Percentiles rank a stretch among this genome's conserved stretches.
Evolutionary conservation across 352 stramenopile species (phyloP).

Genomic region (Phytophthora sp.): DNA sequence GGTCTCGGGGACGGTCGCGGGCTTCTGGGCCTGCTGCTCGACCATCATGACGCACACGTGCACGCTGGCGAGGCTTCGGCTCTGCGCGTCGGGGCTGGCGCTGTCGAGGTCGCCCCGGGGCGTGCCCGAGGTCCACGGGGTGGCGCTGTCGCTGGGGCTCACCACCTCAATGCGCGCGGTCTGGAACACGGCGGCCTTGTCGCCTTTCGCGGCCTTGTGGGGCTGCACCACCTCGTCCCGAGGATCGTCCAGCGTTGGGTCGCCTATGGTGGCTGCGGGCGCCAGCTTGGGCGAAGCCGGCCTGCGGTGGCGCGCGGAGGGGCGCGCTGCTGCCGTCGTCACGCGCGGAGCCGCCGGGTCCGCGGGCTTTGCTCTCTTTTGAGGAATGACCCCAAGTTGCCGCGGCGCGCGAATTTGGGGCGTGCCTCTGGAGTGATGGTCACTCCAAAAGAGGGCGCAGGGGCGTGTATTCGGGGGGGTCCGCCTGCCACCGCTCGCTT

Average conservation of each 20-base stretch:
- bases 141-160: conserved; percentile 48
- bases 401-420: conserved; percentile 31
- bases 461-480: conserved; percentile 46
- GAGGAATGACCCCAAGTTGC: conserved; percentile 51
- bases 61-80: conserved; percentile 36
- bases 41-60: conserved; percentile 77
- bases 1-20: conserved; percentile 13
- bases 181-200: conserved; percentile 42
- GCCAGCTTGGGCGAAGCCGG: conserved; percentile 25
- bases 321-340: background rate
- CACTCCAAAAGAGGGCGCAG: conserved; percentile 37
- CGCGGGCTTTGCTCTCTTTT: conserved; percentile 53
- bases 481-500: conserved; percentile 49
- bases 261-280: conserved; percentile 48
- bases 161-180: conserved; percentile 59
- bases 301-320: background rate
- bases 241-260: conserved; percentile 41
- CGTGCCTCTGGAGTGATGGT: conserved; percentile 45
- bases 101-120: conserved; percentile 37
- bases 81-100: conserved; percentile 8
- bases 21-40: conserved; percentile 45
- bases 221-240: conserved; percentile 43
- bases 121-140: conserved; percentile 50
- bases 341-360: conserved; percentile 7
- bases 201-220: conserved; percentile 27